Evolutionary conservation across 2,329 filamentous ascomycete species (phyloP).

Genomic region (Sporothrix luriei): DNA sequence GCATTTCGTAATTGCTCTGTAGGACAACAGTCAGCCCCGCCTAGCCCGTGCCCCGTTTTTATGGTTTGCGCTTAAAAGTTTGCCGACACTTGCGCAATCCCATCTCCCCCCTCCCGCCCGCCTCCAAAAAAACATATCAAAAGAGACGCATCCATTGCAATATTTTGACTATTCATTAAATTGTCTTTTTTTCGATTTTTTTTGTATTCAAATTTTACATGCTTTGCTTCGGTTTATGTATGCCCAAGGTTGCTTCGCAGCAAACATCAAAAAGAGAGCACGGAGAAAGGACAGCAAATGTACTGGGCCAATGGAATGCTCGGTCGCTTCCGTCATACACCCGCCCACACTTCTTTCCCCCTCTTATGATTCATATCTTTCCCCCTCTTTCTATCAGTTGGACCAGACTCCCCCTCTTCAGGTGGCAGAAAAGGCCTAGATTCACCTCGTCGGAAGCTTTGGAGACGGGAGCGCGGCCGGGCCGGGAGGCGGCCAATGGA

Average conservation of each 20-base stretch:
- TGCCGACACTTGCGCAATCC: too few species aligned
- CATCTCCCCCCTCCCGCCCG: too few species aligned
- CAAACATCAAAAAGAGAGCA: background rate
- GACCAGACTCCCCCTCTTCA: background rate
- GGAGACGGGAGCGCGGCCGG: background rate
- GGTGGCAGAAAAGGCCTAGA: background rate
- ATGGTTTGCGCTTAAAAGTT: too few species aligned
- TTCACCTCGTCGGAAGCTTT: background rate
- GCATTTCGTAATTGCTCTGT: too few species aligned
- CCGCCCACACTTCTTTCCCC: background rate
- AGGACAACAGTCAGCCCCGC: conserved; percentile 12
- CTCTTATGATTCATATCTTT: conserved; percentile 15
- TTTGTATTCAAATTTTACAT: background rate
- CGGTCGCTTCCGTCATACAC: background rate
- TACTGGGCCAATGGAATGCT: background rate
- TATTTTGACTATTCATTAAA: background rate
- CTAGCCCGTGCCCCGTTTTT: background rate
- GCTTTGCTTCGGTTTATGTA: background rate
- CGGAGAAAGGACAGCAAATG: background rate
- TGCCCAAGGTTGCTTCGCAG: conserved; percentile 1
- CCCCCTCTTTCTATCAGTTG: background rate
- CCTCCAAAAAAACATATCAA: too few species aligned
- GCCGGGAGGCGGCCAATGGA: background rate
- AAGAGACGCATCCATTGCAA: background rate
- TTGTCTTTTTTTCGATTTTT: background rate